Evolutionary conservation across 768 basidiomycete genomes (phyloP).

Genomic region (Galerina sulciceps): DNA sequence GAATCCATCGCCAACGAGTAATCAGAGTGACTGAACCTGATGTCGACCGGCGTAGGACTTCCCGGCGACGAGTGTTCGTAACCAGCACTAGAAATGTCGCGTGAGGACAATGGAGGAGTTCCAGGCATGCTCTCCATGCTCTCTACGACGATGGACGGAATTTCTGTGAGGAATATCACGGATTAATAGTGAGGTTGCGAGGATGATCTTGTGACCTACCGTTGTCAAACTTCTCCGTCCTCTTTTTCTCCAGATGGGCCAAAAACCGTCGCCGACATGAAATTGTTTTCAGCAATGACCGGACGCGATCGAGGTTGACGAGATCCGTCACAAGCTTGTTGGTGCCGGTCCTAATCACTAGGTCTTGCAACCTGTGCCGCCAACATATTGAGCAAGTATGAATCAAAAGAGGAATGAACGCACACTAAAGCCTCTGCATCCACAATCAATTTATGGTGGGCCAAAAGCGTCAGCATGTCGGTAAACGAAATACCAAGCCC

Average conservation of each 20-base stretch:
- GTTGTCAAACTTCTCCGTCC: conserved; percentile 39
- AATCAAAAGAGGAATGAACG: conserved; percentile 34
- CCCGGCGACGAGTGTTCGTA: conserved; percentile 37
- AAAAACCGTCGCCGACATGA: conserved; percentile 73
- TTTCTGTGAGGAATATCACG: conserved; percentile 41
- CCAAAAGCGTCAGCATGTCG: conserved; percentile 83
- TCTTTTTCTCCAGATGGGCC: conserved; percentile 47
- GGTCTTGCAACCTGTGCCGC: conserved; percentile 71
- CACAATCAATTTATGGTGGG: conserved; percentile 90
- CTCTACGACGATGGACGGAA: conserved; percentile 76
- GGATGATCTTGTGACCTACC: conserved; percentile 33
- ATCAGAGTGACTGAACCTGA: conserved; percentile 45
- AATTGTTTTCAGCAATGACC: conserved; percentile 78
- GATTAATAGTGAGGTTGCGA: neutral
- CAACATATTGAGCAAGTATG: neutral
- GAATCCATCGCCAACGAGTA: conserved; percentile 50
- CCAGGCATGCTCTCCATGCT: conserved; percentile 55
- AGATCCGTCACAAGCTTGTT: conserved; percentile 82
- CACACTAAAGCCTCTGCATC: conserved; percentile 89
- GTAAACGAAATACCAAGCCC: conserved; percentile 89
- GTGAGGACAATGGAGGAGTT: conserved; percentile 54
- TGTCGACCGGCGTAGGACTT: conserved; percentile 42
- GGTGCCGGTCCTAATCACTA: conserved; percentile 74
- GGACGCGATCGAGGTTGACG: conserved; percentile 84
- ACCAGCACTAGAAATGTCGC: conserved; percentile 57